Percentiles rank a stretch among this genome's conserved stretches.
Conservation (phyloP, 2,329 filamentous ascomycete species). For the Periconia macrospinosa region DNA sequence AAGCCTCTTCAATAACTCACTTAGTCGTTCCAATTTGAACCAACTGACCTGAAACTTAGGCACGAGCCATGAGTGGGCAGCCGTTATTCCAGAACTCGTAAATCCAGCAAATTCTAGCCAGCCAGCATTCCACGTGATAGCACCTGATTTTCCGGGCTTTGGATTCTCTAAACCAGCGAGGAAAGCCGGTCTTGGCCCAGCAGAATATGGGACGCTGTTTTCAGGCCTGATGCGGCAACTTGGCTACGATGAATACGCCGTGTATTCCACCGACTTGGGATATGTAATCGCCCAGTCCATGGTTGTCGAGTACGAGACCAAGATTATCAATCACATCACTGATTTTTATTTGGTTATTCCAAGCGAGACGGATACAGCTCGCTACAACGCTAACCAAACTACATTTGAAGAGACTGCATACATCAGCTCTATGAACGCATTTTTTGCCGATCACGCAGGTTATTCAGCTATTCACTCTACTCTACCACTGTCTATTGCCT, state of each 20-base stretch:
- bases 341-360: constrained; percentile 6
- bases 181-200: constrained; percentile 47
- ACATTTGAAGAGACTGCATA: constrained; percentile 8
- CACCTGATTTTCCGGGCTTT: constrained; percentile 63
- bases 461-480: constrained; percentile 5
- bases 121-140: constrained; percentile 63
- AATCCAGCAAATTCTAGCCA: constrained; percentile 50
- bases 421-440: not conserved
- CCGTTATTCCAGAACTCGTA: constrained; percentile 55
- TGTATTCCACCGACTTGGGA: constrained; percentile 17
- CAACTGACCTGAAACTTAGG: no score
- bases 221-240: constrained; percentile 61
- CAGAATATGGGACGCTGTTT: constrained; percentile 56
- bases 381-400: constrained; percentile 6
- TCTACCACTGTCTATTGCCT: constrained; percentile 4
- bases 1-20: no score
- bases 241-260: constrained; percentile 59
- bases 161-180: constrained; percentile 49
- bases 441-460: not conserved
- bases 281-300: not conserved
- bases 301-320: not conserved
- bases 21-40: no score
- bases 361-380: not conserved
- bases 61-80: constrained; percentile 59
- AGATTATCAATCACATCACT: constrained; percentile 8